Evolutionary conservation across 495 filamentous ascomycete genomes (phyloP).

Genomic region (Penicillium alfredii): DNA sequence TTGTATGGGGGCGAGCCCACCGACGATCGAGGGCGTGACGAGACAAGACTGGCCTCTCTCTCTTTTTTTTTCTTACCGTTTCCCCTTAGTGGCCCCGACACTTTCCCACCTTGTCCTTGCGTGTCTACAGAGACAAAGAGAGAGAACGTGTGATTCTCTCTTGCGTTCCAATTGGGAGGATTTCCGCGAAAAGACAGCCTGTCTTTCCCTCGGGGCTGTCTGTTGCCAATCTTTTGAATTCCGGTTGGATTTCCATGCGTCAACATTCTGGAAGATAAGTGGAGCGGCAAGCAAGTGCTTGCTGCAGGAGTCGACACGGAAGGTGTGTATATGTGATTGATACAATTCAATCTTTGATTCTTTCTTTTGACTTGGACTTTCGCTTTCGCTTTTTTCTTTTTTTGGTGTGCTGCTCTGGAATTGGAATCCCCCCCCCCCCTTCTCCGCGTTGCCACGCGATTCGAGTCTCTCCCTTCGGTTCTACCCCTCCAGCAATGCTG

Average conservation of each 20-base stretch:
- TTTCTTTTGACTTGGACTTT: conserved; percentile 4
- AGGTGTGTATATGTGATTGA: conserved; percentile 38
- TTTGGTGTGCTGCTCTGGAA: conserved; percentile 3
- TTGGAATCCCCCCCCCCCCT: conserved; percentile 10
- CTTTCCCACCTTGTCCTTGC: too few species aligned
- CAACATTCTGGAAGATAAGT: conserved; percentile 48
- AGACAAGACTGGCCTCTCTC: conserved; percentile 16
- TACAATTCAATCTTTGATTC: conserved; percentile 6
- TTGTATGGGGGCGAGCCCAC: too few species aligned
- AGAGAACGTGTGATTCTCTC: too few species aligned
- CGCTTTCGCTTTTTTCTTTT: background rate
- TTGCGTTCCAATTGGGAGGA: too few species aligned
- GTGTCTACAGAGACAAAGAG: too few species aligned
- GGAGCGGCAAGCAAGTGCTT: conserved; percentile 52
- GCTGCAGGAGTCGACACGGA: conserved; percentile 50
- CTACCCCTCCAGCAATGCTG: conserved; percentile 12
- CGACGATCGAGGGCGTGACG: conserved; percentile 9
- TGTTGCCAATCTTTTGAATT: conserved; percentile 23
- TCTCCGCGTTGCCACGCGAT: conserved; percentile 19
- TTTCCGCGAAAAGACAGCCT: conserved; percentile 3
- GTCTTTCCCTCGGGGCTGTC: too few species aligned
- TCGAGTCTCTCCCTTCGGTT: conserved; percentile 8
- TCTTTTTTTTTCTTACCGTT: conserved; percentile 13
- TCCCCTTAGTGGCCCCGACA: too few species aligned
- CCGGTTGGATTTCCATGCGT: conserved; percentile 43